Base-by-base conservation (phyloP, 2,329 filamentous ascomycete genomes). In the Monosporascus sp. region DNA sequence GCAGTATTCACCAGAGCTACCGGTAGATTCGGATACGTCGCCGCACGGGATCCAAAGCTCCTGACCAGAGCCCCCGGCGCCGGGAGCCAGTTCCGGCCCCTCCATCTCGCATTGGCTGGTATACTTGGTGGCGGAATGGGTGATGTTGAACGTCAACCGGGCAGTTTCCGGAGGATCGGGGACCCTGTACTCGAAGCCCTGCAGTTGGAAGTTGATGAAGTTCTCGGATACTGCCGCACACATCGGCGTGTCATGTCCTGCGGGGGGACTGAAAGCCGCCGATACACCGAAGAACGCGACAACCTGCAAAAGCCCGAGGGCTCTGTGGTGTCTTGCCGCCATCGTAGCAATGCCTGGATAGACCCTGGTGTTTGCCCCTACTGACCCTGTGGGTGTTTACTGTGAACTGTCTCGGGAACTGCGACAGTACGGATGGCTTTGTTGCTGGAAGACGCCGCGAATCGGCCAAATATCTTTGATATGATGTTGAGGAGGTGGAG, bases 181-280 rank as follows among this genome's bases (percentile, higher is more conserved):
- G 31, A 54, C 38, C 17, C n/a, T 46, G 18, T 54, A 48, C 15
- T 15, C 37, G 38, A 54, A 44, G n/a, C 35, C 50, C 22, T n/a
- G 51, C 11, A 52, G 35, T 8, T 39, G 37, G 45, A 52, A 48
- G 38, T 37, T 51, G 49, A 39, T 48, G 5, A 39, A 49, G 5
- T 44, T 49, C 38, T 52, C 45, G 24, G 49, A 54, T 44, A 39
- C 20, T n/a, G 48, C 49, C 5, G 49, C 43, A n/a, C 52, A 48
- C 24, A 44, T 22, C 15, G 49, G 49, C 18, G 45, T 48, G 31
- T 48, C 52, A 6, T 54, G 45, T 37, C 49, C 44, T 5, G 39
- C 49, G 4, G 38, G 45, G 2, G 77, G 75, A 15, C 31, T 35
- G 31, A 35, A 35, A 35, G 31, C 31, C 9, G 31, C 31, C 31